Evolutionary conservation across 257 asterid species (phyloP), one percentile per base, ranked within the genome.

Genomic region (Agastache rugosa): DNA sequence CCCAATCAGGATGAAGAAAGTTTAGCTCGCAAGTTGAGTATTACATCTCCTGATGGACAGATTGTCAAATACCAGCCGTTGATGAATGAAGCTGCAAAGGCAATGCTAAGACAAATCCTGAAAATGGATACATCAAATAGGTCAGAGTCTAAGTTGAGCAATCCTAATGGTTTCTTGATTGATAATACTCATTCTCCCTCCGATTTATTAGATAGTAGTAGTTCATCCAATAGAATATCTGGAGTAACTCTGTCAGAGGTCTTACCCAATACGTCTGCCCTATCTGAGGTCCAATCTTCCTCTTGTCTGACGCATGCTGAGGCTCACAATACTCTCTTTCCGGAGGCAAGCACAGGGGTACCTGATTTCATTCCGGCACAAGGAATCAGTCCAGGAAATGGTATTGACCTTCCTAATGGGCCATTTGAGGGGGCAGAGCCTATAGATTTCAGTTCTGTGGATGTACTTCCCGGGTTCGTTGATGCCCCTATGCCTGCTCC

Each of bases 51-150:
- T 19, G 90, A 91, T 78, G 97, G 96, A 67, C 87, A 76, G 78
- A 76, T 89, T 39, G 83, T 87, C 58, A 87, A 88, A 59, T 89
- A 82, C 73, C 91, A 85, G 82, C 96, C 97, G 42, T 78, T 79
- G 80, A 91, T 89, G 92, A 86, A 89, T 22, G 94, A 87, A 79
- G 97, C 97, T 75, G 97, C 94, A 3, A 89, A 82, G 76, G 79
- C 91, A 51, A 83, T 89, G 84, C 75, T 85, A 53, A 76, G 84
- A 55, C 90, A 91, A 75, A 85, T 91, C 58, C 77, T 87, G 81
- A 86, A 86, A 71, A 82, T 85, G 69, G 77, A 90, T 78, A 48
- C 86, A 29, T 77, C 93, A 22, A 64, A 77, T 39, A 75, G 84
- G 72, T 83, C 78, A 4, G 96, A 89, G 68, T 53, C 85, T 12